A percentile compares a stretch with the other conserved stretches of the same genome.
phyloP scores from a whole-genome alignment of 1,284 basidiomycete species.

The Puccinia triticina region DNA sequence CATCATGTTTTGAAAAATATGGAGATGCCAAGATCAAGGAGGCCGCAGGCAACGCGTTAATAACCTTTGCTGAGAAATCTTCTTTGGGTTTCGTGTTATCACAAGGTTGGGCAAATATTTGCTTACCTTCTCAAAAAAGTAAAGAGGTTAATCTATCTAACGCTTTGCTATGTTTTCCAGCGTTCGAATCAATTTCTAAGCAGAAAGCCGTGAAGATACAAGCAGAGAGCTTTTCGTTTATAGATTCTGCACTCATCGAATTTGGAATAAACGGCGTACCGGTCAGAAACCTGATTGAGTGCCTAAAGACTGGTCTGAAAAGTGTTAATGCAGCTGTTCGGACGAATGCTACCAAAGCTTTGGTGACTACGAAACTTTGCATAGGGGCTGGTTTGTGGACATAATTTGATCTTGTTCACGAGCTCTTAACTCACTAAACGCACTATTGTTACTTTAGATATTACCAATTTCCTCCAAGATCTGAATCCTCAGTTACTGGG shows the following conservation, averaged over 20 bases:
- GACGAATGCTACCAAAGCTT: conserved; percentile 88
- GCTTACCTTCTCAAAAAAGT: background rate
- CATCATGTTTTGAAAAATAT: conserved; percentile 89
- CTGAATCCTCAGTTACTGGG: conserved; percentile 89
- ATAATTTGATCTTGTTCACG: background rate
- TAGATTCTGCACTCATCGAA: conserved; percentile 83
- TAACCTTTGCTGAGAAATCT: conserved; percentile 83
- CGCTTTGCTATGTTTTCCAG: conserved; percentile 62
- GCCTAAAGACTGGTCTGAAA: conserved; percentile 81
- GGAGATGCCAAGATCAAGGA: conserved; percentile 97
- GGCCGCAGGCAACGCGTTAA: conserved; percentile 85
- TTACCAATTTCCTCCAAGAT: conserved; percentile 89
- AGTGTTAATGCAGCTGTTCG: conserved; percentile 94
- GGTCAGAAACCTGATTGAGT: conserved; percentile 82
- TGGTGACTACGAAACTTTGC: conserved; percentile 89
- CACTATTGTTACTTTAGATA: conserved; percentile 64
- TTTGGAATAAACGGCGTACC: conserved; percentile 89
- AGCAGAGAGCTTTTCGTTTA: conserved; percentile 87
- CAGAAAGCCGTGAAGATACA: conserved; percentile 97
- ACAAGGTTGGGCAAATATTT: conserved; percentile 69
- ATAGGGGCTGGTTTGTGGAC: conserved; percentile 76
- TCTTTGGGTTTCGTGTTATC: conserved; percentile 90
- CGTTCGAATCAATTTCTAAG: conserved; percentile 85
- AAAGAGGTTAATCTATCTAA: background rate
- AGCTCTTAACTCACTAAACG: background rate